Conservation (phyloP, 2,329 filamentous ascomycete genomes). For the Cyanodermella asteris region DNA sequence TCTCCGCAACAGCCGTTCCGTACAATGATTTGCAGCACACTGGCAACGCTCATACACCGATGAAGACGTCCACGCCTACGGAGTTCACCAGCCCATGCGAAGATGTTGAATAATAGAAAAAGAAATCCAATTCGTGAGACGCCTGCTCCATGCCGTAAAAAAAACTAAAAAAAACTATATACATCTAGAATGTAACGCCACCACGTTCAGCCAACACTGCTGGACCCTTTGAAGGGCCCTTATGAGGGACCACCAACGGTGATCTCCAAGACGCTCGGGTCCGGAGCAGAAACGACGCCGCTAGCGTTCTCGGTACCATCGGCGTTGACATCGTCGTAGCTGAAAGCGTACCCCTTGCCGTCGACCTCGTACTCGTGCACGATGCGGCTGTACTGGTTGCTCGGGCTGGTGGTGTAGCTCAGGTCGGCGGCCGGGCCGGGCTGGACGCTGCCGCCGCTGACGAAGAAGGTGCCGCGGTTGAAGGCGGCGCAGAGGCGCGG, state of each 20-base stretch:
- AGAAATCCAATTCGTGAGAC: no score
- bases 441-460: slow-evolving; percentile 27
- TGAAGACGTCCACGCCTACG: no score
- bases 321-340: slow-evolving; percentile 46
- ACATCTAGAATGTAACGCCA: no score
- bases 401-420: slow-evolving; percentile 33
- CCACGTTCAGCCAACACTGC: no score
- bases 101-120: no score
- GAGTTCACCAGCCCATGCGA: no score
- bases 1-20: no score
- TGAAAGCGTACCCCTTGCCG: slow-evolving; percentile 44
- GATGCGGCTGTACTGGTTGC: slow-evolving; percentile 46
- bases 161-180: no score
- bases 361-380: slow-evolving; percentile 39
- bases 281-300: slow-evolving; percentile 36
- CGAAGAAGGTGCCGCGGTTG: slow-evolving; percentile 48
- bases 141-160: no score
- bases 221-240: no score
- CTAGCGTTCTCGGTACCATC: slow-evolving; percentile 34
- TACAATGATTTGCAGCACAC: no score
- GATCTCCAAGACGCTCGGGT: slow-evolving; percentile 33
- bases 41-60: no score
- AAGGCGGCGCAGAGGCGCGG: slow-evolving; percentile 56
- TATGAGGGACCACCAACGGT: slow-evolving; percentile 32
- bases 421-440: slow-evolving; percentile 25